Evolutionary conservation across 495 filamentous ascomycete species (phyloP), one percentile per base, ranked within the genome.

Genomic region (Penicillium taxi): DNA sequence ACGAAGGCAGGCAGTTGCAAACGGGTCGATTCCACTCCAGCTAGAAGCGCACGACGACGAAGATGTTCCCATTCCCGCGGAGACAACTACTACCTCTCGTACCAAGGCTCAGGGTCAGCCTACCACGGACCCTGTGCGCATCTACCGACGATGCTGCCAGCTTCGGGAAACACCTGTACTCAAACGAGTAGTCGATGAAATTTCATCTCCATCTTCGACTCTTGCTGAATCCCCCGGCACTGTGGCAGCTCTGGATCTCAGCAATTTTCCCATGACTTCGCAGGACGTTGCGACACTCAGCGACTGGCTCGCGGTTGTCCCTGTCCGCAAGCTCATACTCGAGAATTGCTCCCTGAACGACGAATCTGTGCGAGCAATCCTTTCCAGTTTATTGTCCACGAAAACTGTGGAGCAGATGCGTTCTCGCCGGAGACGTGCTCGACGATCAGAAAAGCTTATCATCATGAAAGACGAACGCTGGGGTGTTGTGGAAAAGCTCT

Each of bases 131-230:
- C 90, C 91, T 5, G 72, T 88, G 6, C 75, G 89, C 38, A 95
- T 98, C 56, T 98, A 98, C 58, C 76, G 88, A 32, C 76, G 91
- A 37, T 96, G 91, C 55, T 96, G 91, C 51, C 89, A 96, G 50
- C 66, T 98, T 16, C 70, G 91, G 43, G 91, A 96, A 62, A 89
- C 87, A 0, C 84, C 84, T 1, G 84, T 94, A 24, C 66, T 96
- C 15, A 88, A 88, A 50, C 84, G 81, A 47, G 82, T 98, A 23
- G 85, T 81, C 11, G 84, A 89, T 40, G 86, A 95, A 52, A 82
- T 98, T 14, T 72, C 73, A n/a, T 74, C 78, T 13, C 72, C 80
- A 23, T 69, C 71, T 6, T 79, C 79, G 16, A 75, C 66, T 13
- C 59, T 78, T 2, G 60, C 67, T 6, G 68, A 77, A 46, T 66